These are phyloP conservation scores for Dinochytrium kinnereticum DNA, from an alignment of 371 early-diverging fungal species.

Conservation along the genomic window DNA sequence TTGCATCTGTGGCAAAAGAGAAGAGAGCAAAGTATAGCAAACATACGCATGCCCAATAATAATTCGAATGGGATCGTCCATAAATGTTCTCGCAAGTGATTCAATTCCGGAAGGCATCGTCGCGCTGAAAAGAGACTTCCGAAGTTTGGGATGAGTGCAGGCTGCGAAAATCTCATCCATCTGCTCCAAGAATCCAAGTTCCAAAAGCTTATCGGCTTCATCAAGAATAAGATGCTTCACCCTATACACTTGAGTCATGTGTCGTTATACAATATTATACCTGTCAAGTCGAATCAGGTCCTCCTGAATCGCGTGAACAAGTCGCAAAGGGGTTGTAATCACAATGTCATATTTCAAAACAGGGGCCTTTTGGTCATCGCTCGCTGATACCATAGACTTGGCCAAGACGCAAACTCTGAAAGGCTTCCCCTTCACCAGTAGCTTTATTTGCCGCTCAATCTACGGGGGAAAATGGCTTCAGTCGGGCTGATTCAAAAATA, in stretches of 20 bases:
- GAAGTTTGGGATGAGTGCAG: conserved; percentile 74
- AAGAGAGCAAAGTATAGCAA: conserved; percentile 3
- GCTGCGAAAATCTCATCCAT: conserved; percentile 67
- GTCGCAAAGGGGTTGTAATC: conserved; percentile 87
- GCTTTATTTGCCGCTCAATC: conserved; percentile 79
- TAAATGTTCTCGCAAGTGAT: conserved; percentile 83
- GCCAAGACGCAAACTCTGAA: conserved; percentile 80
- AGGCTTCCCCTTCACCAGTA: conserved; percentile 68
- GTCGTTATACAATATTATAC: conserved; percentile 31
- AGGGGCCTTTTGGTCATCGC: conserved; percentile 44
- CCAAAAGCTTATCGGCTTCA: conserved; percentile 72
- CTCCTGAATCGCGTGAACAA: conserved; percentile 86
- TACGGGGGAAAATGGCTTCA: conserved; percentile 36
- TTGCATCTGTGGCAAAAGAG: conserved; percentile 46
- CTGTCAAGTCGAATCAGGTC: conserved; percentile 76
- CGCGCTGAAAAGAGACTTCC: conserved; percentile 92
- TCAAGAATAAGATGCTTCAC: conserved; percentile 65
- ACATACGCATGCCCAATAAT: conserved; percentile 85
- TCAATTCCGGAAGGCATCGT: conserved; percentile 93
- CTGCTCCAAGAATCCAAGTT: conserved; percentile 64
- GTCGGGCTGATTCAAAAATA: background rate
- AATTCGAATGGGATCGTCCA: conserved; percentile 87
- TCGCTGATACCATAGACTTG: conserved; percentile 68
- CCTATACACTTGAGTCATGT: conserved; percentile 52
- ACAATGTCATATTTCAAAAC: conserved; percentile 69